Percentiles rank a stretch among this genome's conserved stretches.
phyloP scores from a whole-genome alignment of 345 rosid species.

The Eutrema japonicum region DNA sequence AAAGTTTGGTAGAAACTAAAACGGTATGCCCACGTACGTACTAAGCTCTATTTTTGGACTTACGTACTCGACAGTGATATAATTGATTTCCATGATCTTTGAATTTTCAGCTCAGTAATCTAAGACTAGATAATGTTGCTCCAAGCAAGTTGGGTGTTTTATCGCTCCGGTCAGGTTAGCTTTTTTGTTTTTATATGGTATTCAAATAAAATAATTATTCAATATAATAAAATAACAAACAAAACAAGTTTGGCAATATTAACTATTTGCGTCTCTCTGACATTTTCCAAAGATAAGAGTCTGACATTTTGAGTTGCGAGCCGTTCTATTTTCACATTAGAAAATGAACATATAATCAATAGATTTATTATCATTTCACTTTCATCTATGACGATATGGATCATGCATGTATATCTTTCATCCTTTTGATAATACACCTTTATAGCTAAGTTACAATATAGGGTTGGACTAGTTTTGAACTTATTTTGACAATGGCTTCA shows the following conservation, averaged over 20 bases:
- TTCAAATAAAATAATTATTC: too few species aligned
- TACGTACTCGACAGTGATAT: slow-evolving; percentile 4
- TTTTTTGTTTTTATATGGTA: not conserved
- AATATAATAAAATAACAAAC: too few species aligned
- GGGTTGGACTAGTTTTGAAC: not conserved
- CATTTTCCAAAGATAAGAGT: slow-evolving; percentile 16
- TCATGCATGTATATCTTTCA: not conserved
- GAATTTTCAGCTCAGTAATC: slow-evolving; percentile 3
- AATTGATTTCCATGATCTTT: slow-evolving; percentile 23
- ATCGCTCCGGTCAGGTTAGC: not conserved
- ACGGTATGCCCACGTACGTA: slow-evolving; percentile 5
- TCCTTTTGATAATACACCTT: not conserved
- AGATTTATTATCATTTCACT: too few species aligned
- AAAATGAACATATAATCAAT: too few species aligned
- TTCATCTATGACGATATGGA: not conserved
- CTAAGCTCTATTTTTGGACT: not conserved
- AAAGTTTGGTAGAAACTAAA: slow-evolving; percentile 25
- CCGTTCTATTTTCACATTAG: slow-evolving; percentile 34
- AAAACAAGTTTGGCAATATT: slow-evolving; percentile 11
- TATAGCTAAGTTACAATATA: not conserved
- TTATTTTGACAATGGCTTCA: not conserved
- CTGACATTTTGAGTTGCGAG: slow-evolving; percentile 39
- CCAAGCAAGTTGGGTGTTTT: slow-evolving; percentile 11
- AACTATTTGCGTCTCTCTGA: slow-evolving; percentile 35
- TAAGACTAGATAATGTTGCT: slow-evolving; percentile 19